Percentiles rank a stretch among this genome's conserved stretches.
Evolutionary conservation across 2,329 filamentous ascomycete genomes (phyloP).

Genomic region (Penicillium sp.): DNA sequence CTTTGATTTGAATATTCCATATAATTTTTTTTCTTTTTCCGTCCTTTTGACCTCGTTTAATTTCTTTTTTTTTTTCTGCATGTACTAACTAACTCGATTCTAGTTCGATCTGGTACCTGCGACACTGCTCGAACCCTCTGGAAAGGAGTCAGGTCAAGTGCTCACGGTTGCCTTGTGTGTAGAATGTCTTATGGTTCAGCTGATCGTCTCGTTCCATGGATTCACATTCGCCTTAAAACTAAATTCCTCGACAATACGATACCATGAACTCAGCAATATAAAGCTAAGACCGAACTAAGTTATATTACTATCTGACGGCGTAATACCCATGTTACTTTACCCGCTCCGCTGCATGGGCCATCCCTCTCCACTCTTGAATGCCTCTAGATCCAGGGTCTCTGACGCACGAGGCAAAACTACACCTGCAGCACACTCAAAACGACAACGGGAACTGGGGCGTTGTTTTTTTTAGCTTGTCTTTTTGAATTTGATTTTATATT

Average conservation of each 20-base stretch:
- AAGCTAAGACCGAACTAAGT: neutral
- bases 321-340: slow-evolving; percentile 18
- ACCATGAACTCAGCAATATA: neutral
- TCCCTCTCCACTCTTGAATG: slow-evolving; percentile 31
- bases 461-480: slow-evolving; percentile 16
- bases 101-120: slow-evolving; percentile 5
- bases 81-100: slow-evolving; percentile 1
- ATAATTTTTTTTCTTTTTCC: slow-evolving; percentile 9
- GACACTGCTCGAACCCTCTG: neutral
- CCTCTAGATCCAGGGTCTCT: slow-evolving; percentile 45
- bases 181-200: slow-evolving; percentile 1
- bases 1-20: neutral
- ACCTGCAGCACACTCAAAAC: slow-evolving; percentile 45
- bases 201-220: slow-evolving; percentile 1
- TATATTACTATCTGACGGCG: slow-evolving; percentile 1
- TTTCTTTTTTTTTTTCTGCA: slow-evolving; percentile 2
- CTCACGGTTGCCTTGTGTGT: neutral
- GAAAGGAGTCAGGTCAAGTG: neutral
- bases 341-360: slow-evolving; percentile 35
- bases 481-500: slow-evolving; percentile 13
- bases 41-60: neutral
- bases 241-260: neutral
- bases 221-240: neutral
- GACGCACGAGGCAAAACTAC: slow-evolving; percentile 44
- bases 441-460: slow-evolving; percentile 31